Conservation (phyloP, 1,284 basidiomycete genomes). For the Trichosporon sp. region DNA sequence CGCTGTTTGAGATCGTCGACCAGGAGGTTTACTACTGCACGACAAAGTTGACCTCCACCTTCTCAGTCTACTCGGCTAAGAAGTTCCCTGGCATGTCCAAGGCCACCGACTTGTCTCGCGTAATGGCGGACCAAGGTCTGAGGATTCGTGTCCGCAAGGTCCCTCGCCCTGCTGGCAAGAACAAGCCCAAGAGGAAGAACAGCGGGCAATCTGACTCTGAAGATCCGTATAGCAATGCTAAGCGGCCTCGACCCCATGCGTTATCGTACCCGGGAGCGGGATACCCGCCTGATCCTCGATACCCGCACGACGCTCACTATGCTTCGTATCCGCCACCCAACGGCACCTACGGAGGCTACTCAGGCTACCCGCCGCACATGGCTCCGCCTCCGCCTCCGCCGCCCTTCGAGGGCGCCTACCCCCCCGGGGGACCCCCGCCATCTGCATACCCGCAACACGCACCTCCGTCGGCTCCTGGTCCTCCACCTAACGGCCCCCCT, state of each 20-base stretch:
- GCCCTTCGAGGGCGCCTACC: no score
- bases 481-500: slow-evolving; percentile 16
- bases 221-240: slow-evolving; percentile 27
- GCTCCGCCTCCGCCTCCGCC: no score
- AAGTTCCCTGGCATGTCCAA: slow-evolving; percentile 89
- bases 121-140: slow-evolving; percentile 86
- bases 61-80: slow-evolving; percentile 87
- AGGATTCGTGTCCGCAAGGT: slow-evolving; percentile 90
- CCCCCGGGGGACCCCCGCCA: no score
- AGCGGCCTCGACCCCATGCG: slow-evolving; percentile 14
- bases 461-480: slow-evolving; percentile 21
- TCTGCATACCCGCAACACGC: no score
- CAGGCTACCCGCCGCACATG: no score
- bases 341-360: no score
- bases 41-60: slow-evolving; percentile 78
- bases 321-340: slow-evolving; percentile 26
- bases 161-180: slow-evolving; percentile 47
- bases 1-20: slow-evolving; percentile 88
- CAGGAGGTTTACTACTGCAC: slow-evolving; percentile 84
- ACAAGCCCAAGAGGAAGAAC: slow-evolving; percentile 34
- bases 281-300: slow-evolving; percentile 21
- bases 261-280: slow-evolving; percentile 8
- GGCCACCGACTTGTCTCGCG: slow-evolving; percentile 82
- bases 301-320: slow-evolving; percentile 28
- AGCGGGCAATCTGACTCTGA: slow-evolving; percentile 30